A percentile compares a stretch with the other conserved stretches of the same genome.
These are phyloP conservation scores for Fraxinus velutina DNA, from an alignment of 305 asterid species.

Conservation along the genomic window DNA sequence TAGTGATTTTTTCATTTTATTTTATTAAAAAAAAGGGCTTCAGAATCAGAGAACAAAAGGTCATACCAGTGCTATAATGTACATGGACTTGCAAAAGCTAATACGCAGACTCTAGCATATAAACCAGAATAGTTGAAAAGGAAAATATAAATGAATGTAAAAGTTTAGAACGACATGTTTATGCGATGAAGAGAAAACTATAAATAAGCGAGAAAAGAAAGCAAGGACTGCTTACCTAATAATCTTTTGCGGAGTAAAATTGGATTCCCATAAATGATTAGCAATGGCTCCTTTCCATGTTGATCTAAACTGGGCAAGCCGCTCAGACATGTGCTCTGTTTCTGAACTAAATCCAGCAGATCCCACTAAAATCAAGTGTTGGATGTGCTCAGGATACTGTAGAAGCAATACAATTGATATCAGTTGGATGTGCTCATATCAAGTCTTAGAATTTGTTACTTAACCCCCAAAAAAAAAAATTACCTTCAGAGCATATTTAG, in stretches of 20 bases:
- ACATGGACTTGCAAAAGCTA: not conserved
- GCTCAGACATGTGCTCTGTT: constrained; percentile 45
- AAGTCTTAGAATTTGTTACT: not conserved
- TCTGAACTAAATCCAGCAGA: constrained; percentile 74
- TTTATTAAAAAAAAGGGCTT: not conserved
- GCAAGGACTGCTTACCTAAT: constrained; percentile 39
- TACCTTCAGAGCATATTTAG: constrained; percentile 78
- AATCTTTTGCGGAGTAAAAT: constrained; percentile 70
- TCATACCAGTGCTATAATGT: not conserved
- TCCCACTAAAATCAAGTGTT: constrained; percentile 73
- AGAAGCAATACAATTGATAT: constrained; percentile 21
- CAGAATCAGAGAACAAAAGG: not conserved
- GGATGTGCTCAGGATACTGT: constrained; percentile 79
- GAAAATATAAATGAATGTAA: not conserved
- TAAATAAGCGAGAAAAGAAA: not conserved
- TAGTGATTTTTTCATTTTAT: too few relatives aligned
- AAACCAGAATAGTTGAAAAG: constrained; percentile 1
- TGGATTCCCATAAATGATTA: constrained; percentile 83
- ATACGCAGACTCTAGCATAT: constrained; percentile 7
- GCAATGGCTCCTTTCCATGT: constrained; percentile 71
- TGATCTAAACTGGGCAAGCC: constrained; percentile 49
- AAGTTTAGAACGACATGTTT: not conserved
- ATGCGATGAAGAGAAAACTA: not conserved
- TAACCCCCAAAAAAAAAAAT: not conserved
- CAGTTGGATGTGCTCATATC: constrained; percentile 14